Base-by-base conservation (phyloP, 371 early-diverging fungal genomes). In the Mycotypha africana region DNA sequence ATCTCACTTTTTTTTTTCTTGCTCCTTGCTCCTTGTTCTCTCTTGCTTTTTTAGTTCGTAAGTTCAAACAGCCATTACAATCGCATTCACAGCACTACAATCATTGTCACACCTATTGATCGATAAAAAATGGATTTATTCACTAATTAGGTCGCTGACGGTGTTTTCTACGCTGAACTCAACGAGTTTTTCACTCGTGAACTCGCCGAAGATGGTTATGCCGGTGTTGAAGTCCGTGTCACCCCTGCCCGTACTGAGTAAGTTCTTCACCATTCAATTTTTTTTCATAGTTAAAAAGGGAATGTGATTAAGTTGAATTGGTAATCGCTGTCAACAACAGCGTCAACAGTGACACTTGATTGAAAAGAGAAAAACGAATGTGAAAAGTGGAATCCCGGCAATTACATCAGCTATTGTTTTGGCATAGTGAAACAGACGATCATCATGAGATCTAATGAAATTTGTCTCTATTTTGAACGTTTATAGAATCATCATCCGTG, bases 131-230 rank as follows among this genome's bases (percentile, higher is more conserved):
- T 33, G 4, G 5, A 33, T 33, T 33, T 4, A 9, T 4, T 11
- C n/a, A 4, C 16, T 14, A n/a, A 32, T 40, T 60, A 62, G 51
- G 68, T 68, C 56, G 95, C 95, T 75, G 98, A 97, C 79, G 98
- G 98, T 86, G 95, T 97, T 43, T 96, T 97, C 87, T 95, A 92
- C 84, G 95, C 98, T 67, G 98, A 97, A 79, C 84, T 97, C 65
- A 96, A 97, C 86, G 94, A 95, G 78, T 94, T 95, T 85, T 88
- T 97, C 76, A 87, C 89, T 66, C 93, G 95, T 67, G 85, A 92
- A 78, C 74, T 90, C 75, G 85, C 84, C 52, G 85, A 84, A 55
- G 90, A 92, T 62, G 89, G 89, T 57, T 93, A 90, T 70, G 83
- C 97, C 57, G 97, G 98, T 67, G 93, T 97, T 66, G 97, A 98